Base-by-base conservation (phyloP, 208 protist species). In the Leishmania turanica region DNA sequence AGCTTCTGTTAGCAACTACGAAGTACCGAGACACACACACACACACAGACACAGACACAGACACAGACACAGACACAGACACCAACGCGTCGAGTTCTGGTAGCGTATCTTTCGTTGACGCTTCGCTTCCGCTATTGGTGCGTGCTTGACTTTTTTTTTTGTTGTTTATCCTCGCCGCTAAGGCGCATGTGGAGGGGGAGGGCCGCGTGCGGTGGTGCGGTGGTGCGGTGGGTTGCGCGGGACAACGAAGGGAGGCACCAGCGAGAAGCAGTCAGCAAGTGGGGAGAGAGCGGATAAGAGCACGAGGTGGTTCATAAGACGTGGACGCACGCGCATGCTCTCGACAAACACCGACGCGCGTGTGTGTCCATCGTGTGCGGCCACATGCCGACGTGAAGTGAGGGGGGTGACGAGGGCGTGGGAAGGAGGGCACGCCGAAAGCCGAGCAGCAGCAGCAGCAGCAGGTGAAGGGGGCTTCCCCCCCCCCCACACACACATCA, bases 61-160 rank as follows among this genome's bases (percentile, higher is more conserved):
- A 84, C 15, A 80, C 74, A 54, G 27, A 53, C 24, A 72, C 34
- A 72, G 19, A 31, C 17, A 49, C 68, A 31, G 11, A 72, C 62
- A 4, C 31, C 62, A 2, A 68, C 62, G 31, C 31, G 31, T 47
- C 65, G 21, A 27, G 65, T 9, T 15, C 65, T 47, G 37, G 37
- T 6, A 11, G 37, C 37, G 65, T 71, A 47, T 71, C 21, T 4
- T 6, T 47, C 37, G 19, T 49, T 3, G 40, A n/a, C 3, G 34
- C 6, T 24, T 69, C 40, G 37, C 65, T 47, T n/a, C 65, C 40
- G 37, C 19, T 40, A 6, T 71, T 49, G 51, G 17, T 21, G 51
- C 51, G 51, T 53, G 49, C 56, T 8, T 3, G 21, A 2, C 2
- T 19, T 7, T 21, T 13, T 60, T 60, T 19, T 7, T 21, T 13